These are phyloP conservation scores for Xanthoconium purpureum DNA, from an alignment of 768 basidiomycete genomes.

Conservation along the genomic window DNA sequence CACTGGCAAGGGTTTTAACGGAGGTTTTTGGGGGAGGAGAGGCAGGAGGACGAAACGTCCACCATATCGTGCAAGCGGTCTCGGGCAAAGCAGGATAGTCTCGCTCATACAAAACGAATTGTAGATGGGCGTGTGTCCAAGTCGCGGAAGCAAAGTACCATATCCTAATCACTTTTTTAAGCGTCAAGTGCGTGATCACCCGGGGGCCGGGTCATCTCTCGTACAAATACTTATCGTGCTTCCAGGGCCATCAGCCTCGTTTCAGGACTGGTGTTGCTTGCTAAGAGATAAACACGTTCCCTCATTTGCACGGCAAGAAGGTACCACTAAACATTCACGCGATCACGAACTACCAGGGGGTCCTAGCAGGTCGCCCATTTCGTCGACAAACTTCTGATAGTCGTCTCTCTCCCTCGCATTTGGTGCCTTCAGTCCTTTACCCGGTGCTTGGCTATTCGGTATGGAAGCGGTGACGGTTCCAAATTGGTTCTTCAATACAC, in stretches of 20 bases:
- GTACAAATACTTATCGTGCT: not conserved
- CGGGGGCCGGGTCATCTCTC: not conserved
- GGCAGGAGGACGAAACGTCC: slow-evolving; percentile 66
- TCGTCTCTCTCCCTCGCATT: slow-evolving; percentile 54
- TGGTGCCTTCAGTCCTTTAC: slow-evolving; percentile 21
- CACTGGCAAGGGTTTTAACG: slow-evolving; percentile 54
- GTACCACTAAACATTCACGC: not conserved
- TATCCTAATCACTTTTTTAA: not conserved
- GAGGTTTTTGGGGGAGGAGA: slow-evolving; percentile 55
- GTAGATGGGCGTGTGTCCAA: not conserved
- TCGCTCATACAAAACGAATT: slow-evolving; percentile 29
- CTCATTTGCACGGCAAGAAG: not conserved
- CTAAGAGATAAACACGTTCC: not conserved
- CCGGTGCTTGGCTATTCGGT: slow-evolving; percentile 12
- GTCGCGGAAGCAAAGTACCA: not conserved
- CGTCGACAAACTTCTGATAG: slow-evolving; percentile 74
- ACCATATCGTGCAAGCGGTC: slow-evolving; percentile 59
- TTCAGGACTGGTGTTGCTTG: not conserved
- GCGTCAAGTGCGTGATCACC: not conserved
- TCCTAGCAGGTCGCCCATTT: slow-evolving; percentile 65
- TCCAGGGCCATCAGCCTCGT: not conserved
- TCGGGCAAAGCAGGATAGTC: slow-evolving; percentile 57
- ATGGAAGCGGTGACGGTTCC: slow-evolving; percentile 37
- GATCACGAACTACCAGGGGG: slow-evolving; percentile 16
- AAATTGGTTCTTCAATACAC: slow-evolving; percentile 58